These are phyloP conservation scores for Ustilago hordei DNA, from an alignment of 1,284 basidiomycete genomes.

Conservation along the genomic window DNA sequence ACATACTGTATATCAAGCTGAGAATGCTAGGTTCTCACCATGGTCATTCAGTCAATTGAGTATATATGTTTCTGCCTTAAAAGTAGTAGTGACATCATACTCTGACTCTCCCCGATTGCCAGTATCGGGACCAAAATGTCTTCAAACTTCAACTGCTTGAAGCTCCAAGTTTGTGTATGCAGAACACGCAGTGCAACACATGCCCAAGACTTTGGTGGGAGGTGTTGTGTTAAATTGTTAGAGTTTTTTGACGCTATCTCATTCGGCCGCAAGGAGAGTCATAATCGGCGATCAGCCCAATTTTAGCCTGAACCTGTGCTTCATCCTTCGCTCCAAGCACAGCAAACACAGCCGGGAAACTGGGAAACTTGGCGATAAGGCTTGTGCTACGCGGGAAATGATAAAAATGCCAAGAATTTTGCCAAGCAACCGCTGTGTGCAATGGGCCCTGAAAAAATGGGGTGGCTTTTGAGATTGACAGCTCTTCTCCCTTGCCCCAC, in stretches of 20 bases:
- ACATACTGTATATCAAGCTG: too few relatives aligned
- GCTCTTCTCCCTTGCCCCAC: constrained; percentile 6
- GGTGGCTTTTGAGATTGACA: constrained; percentile 8
- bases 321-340: not conserved
- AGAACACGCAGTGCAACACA: constrained; percentile 22
- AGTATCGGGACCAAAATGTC: too few relatives aligned
- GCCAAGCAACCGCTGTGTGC: constrained; percentile 25
- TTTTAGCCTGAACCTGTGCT: constrained; percentile 1
- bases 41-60: too few relatives aligned
- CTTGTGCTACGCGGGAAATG: not conserved
- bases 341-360: constrained; percentile 27
- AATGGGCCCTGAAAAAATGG: constrained; percentile 12
- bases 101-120: too few relatives aligned
- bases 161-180: constrained; percentile 14
- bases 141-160: not conserved
- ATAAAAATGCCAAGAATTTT: constrained; percentile 28
- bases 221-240: not conserved
- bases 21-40: too few relatives aligned
- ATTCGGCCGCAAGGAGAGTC: not conserved
- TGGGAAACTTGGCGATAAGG: constrained; percentile 15
- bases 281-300: constrained; percentile 9
- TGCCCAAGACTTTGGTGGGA: not conserved
- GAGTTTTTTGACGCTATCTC: not conserved
- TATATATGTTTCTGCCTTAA: too few relatives aligned
- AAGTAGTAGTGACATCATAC: too few relatives aligned